phyloP scores from a whole-genome alignment of 2,329 filamentous ascomycete species.

The Hypoxylon sp. region DNA sequence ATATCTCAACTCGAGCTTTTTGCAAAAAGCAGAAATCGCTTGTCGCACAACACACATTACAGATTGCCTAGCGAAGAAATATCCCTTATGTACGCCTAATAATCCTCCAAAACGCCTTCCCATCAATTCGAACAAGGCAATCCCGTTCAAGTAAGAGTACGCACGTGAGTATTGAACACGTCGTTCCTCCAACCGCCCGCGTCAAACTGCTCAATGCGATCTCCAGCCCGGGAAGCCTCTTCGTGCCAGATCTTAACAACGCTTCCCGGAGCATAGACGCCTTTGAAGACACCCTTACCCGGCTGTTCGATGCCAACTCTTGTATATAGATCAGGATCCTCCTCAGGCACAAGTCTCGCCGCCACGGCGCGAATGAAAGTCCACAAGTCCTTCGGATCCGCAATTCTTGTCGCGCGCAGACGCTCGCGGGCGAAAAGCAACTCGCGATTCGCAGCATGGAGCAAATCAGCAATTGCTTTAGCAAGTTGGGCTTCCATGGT shows the following conservation, averaged over 20 bases:
- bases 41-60: slow-evolving; percentile 1
- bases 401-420: slow-evolving; percentile 86
- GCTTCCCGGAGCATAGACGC: slow-evolving; percentile 89
- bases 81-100: slow-evolving; percentile 13
- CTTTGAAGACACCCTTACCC: slow-evolving; percentile 77
- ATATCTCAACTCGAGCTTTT: slow-evolving; percentile 3
- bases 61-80: slow-evolving; percentile 9
- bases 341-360: slow-evolving; percentile 78
- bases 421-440: slow-evolving; percentile 89
- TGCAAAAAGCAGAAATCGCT: neutral
- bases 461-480: slow-evolving; percentile 75
- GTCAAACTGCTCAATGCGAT: slow-evolving; percentile 81
- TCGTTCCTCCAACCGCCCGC: slow-evolving; percentile 85
- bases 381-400: slow-evolving; percentile 81
- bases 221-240: slow-evolving; percentile 77
- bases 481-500: slow-evolving; percentile 82
- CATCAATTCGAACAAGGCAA: neutral
- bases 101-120: slow-evolving; percentile 20
- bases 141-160: slow-evolving; percentile 40
- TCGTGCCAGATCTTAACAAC: slow-evolving; percentile 91
- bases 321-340: slow-evolving; percentile 83
- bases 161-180: slow-evolving; percentile 73
- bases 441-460: slow-evolving; percentile 85
- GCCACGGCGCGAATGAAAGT: slow-evolving; percentile 88
- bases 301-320: slow-evolving; percentile 76